Percentiles rank a stretch among this genome's conserved stretches.
Evolutionary conservation across 2,329 filamentous ascomycete species (phyloP).

Genomic region (Chaetomium globosum): DNA sequence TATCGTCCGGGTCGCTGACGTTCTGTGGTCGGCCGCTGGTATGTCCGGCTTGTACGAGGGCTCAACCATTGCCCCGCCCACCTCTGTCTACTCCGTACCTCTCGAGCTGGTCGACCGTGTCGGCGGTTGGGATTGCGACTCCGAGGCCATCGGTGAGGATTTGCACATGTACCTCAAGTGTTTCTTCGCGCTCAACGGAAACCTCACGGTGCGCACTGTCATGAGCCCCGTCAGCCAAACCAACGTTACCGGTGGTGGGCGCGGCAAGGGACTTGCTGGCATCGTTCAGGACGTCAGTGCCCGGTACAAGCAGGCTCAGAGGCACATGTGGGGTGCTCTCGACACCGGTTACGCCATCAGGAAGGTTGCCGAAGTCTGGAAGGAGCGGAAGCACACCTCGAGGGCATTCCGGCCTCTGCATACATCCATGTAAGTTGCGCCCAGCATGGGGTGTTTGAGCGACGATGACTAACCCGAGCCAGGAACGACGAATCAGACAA

Average conservation of each 20-base stretch:
- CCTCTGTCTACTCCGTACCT: slow-evolving; percentile 72
- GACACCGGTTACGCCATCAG: slow-evolving; percentile 68
- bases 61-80: slow-evolving; percentile 68
- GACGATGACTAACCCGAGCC: slow-evolving; percentile 33
- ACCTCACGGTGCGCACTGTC: slow-evolving; percentile 65
- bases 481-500: slow-evolving; percentile 50
- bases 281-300: slow-evolving; percentile 61
- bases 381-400: slow-evolving; percentile 59
- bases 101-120: slow-evolving; percentile 68
- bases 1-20: slow-evolving; percentile 70
- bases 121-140: slow-evolving; percentile 71
- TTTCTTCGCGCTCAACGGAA: slow-evolving; percentile 73
- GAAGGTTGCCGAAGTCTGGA: slow-evolving; percentile 60
- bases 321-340: slow-evolving; percentile 76
- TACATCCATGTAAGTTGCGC: slow-evolving; percentile 45
- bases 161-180: slow-evolving; percentile 79
- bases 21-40: slow-evolving; percentile 72
- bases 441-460: neutral
- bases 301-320: slow-evolving; percentile 70
- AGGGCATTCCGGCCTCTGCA: slow-evolving; percentile 60
- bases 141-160: slow-evolving; percentile 74
- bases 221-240: slow-evolving; percentile 72
- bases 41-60: slow-evolving; percentile 68
- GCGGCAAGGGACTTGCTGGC: slow-evolving; percentile 56
- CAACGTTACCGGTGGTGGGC: slow-evolving; percentile 66